Percentiles rank a stretch among this genome's conserved stretches.
Evolutionary conservation across 805 yeast genomes (phyloP).

Genomic region (Babjeviella inositovora): DNA sequence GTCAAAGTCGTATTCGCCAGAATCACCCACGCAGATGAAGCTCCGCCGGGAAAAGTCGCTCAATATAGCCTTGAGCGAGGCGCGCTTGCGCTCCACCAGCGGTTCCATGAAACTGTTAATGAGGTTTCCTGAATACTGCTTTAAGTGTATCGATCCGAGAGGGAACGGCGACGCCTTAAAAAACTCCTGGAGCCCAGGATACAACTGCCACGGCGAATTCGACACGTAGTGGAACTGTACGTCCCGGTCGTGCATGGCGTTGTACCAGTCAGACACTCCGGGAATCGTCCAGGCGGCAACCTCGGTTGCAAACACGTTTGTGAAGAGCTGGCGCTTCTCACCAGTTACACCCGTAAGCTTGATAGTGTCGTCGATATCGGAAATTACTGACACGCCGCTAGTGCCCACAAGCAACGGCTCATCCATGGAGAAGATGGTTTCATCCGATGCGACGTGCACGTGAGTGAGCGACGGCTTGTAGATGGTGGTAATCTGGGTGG

Average conservation of each 20-base stretch:
- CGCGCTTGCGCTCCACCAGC: slow-evolving; percentile 64
- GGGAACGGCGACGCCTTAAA: slow-evolving; percentile 48
- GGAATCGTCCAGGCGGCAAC: slow-evolving; percentile 56
- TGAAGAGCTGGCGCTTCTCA: slow-evolving; percentile 69
- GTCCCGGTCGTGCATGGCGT: slow-evolving; percentile 20
- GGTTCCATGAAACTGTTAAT: slow-evolving; percentile 78
- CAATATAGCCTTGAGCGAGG: slow-evolving; percentile 44
- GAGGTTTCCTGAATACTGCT: slow-evolving; percentile 75
- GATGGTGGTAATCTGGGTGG: slow-evolving; percentile 28
- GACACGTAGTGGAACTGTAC: slow-evolving; percentile 85
- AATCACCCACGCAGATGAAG: slow-evolving; percentile 83
- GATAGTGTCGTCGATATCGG: slow-evolving; percentile 92
- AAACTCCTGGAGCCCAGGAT: slow-evolving; percentile 32
- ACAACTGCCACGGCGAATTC: slow-evolving; percentile 89
- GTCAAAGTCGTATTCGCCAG: slow-evolving; percentile 91
- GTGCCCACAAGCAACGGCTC: slow-evolving; percentile 21
- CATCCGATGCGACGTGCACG: slow-evolving; percentile 28
- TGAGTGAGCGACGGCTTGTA: slow-evolving; percentile 48
- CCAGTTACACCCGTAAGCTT: slow-evolving; percentile 83
- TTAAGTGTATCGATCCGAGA: slow-evolving; percentile 68
- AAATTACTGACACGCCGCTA: slow-evolving; percentile 55
- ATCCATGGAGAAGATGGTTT: slow-evolving; percentile 26
- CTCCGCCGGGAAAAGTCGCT: slow-evolving; percentile 62
- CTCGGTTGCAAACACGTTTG: slow-evolving; percentile 59
- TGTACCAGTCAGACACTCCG: slow-evolving; percentile 62